Evolutionary conservation across 345 rosid genomes (phyloP).

Genomic region (Laguncularia racemosa): DNA sequence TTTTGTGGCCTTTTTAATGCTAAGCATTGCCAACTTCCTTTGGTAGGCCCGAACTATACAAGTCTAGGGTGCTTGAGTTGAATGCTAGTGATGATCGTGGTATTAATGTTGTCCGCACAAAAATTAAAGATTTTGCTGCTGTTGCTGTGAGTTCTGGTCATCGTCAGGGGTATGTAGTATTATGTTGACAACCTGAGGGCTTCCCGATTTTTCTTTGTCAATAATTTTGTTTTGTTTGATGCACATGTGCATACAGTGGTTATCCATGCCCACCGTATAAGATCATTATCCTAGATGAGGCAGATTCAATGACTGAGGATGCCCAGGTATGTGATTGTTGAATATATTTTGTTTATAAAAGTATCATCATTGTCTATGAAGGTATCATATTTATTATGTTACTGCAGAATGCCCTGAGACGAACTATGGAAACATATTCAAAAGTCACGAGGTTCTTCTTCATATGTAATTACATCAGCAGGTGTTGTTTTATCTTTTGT

Average conservation of each 20-base stretch:
- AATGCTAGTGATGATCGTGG: slow-evolving; percentile 99
- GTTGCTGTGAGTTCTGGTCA: slow-evolving; percentile 77
- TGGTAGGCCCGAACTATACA: slow-evolving; percentile 86
- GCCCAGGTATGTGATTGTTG: slow-evolving; percentile 58
- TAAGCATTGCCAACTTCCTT: slow-evolving; percentile 4
- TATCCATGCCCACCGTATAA: slow-evolving; percentile 91
- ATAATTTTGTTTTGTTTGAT: too few relatives aligned
- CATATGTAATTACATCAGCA: slow-evolving; percentile 94
- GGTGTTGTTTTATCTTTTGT: slow-evolving; percentile 33
- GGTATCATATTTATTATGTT: background rate
- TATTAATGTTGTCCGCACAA: slow-evolving; percentile 89
- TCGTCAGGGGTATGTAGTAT: slow-evolving; percentile 49
- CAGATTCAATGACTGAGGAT: slow-evolving; percentile 99
- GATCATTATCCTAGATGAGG: slow-evolving; percentile 89
- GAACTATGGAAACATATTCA: slow-evolving; percentile 95
- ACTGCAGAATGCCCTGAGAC: slow-evolving; percentile 80
- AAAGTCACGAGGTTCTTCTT: slow-evolving; percentile 94
- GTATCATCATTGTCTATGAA: too few relatives aligned
- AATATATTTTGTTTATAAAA: too few relatives aligned
- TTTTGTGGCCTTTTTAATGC: slow-evolving; percentile 5
- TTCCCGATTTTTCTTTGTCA: too few relatives aligned
- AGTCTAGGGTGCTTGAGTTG: slow-evolving; percentile 87
- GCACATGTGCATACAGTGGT: slow-evolving; percentile 28
- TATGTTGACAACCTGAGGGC: too few relatives aligned
- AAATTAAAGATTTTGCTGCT: slow-evolving; percentile 92